Evolutionary conservation across 2,329 filamentous ascomycete species (phyloP), one percentile per base, ranked within the genome.

Genomic region (Alternaria metachromatica): DNA sequence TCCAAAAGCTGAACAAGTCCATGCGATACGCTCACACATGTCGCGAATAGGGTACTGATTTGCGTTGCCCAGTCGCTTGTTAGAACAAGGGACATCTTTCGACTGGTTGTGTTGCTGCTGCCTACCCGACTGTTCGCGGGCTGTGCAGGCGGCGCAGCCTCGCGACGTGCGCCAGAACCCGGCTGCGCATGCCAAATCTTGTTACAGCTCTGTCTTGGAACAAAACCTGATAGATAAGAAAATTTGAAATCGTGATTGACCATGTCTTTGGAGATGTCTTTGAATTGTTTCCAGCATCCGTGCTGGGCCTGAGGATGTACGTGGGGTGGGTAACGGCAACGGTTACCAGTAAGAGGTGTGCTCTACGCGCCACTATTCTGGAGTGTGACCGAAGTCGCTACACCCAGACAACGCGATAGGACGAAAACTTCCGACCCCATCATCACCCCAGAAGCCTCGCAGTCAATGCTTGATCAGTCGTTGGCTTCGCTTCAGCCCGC

Each of bases 61-160:
- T 15, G 58, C 46, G 43, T 46, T 49, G 51, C 58, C 53, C 23
- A 54, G 50, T 50, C 60, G 60, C 55, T 59, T 59, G 43, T 55
- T 50, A 26, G 41, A 50, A 54, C 48, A 51, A 3, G 44, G 25
- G 6, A 37, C 23, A 43, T 43, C 18, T 43, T 20, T 28, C 49
- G 28, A 28, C 33, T 28, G 6, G 4, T 23, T 41, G 21, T 26
- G 26, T 33, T 44, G 55, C 44, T 63, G 60, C 50, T 63, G 60
- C 60, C 60, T 59, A 50, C 6, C 20, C 37, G n/a, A 37, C 11
- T 26, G 15, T 51, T 41, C 15, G 37, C 41, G 37, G 57, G 57
- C 57, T 45, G 48, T 60, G 58, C 41, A n/a, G 49, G 46, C 25
- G 57, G 57, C 49, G 33, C 25, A 59, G 57, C 49, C 44, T 49